Evolutionary conservation across 257 asterid species (phyloP).

Genomic region (Petunia axillaris): DNA sequence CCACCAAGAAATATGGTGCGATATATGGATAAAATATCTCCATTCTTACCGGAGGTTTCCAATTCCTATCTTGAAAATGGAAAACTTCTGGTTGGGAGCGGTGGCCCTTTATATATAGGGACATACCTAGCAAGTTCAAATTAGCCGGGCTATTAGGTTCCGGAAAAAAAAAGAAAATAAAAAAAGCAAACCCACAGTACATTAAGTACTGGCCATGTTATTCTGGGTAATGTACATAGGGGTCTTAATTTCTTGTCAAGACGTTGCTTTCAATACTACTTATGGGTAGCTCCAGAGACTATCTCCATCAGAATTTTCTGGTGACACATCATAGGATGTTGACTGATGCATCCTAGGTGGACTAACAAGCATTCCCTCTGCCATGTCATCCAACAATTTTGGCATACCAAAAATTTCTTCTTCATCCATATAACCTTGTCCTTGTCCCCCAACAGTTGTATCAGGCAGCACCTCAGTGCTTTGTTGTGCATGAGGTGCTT

Average conservation of each 20-base stretch:
- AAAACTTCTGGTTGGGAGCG: too few species aligned
- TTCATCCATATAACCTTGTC: constrained; percentile 19
- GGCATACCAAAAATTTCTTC: constrained; percentile 30
- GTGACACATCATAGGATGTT: background rate
- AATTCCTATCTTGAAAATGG: too few species aligned
- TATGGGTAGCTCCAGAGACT: constrained; percentile 27
- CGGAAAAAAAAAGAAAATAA: too few species aligned
- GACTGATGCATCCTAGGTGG: constrained; percentile 29
- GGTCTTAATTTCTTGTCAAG: background rate
- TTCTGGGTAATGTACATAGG: background rate
- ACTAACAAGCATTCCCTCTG: constrained; percentile 28
- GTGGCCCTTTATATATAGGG: too few species aligned
- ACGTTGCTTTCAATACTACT: background rate
- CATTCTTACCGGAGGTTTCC: too few species aligned
- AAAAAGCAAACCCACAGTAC: background rate
- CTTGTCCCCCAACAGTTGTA: background rate
- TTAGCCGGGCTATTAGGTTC: too few species aligned
- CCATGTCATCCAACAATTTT: constrained; percentile 31
- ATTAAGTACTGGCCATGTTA: background rate
- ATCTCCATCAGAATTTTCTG: constrained; percentile 24
- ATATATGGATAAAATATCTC: too few species aligned
- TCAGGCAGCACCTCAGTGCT: background rate
- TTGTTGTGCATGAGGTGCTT: background rate
- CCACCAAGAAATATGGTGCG: too few species aligned
- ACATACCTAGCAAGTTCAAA: too few species aligned